Base-by-base conservation (phyloP, 768 basidiomycete species). In the Cyclocybe aegerita region DNA sequence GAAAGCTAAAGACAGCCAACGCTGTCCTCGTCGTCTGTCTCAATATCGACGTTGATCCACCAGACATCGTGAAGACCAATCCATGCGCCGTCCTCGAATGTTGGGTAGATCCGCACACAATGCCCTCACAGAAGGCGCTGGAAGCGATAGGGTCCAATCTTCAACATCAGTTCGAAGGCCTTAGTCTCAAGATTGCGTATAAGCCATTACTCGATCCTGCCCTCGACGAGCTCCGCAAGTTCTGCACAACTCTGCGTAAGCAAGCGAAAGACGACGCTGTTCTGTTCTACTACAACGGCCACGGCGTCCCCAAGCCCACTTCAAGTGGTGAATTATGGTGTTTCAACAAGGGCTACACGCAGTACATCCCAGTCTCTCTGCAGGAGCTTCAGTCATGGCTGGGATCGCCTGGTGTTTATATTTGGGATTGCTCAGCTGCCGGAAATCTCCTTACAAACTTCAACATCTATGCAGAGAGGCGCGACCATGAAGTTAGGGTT, bases 401-500 rank as follows among this genome's bases (percentile, higher is more conserved):
- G 4, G 93, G 93, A 5, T 90, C 93, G 1, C 97, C 97, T 1
- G 92, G 90, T 30, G 92, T 98, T 29, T 98, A 95, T 66, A 92
- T 99, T 47, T 99, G 97, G 97, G 97, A 99, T 64, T 98, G 95
- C 66, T 95, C 93, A 2, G 91, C 92, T n/a, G 96, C 97, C 2
- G 97, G 97, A 1, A 84, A 98, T 68, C 83, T 98, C 38, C 73
- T 98, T 30, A 79, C 81, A 46, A 98, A 97, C 69, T 97, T 96
- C 69, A 90, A 89, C 64, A 74, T 70, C 40, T 86, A 88, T 56
- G 90, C 90, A 3, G 80, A 88, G 57, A 76, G 82, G 32, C 82
- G 88, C 12, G 88, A 93, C 58, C 78, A 82, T 30, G 88, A 92
- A 47, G 70, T 79, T 14, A 77, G 76, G 45, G 70, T 76, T 55